Evolutionary conservation across 2,329 filamentous ascomycete species (phyloP), one percentile per base, ranked within the genome.

Genomic region (Pyrenochaeta sp.): DNA sequence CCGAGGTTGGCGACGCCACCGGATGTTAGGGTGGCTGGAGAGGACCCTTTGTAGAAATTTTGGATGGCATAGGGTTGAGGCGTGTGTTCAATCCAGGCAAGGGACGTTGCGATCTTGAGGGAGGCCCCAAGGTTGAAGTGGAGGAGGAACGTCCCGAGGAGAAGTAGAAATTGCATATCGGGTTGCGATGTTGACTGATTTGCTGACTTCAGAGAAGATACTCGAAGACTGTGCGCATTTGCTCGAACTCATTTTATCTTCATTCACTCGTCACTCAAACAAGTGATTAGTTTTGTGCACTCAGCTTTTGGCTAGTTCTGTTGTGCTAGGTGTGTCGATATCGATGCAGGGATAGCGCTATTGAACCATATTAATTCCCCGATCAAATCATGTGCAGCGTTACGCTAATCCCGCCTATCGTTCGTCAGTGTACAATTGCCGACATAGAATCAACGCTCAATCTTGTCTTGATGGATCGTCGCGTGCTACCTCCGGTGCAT

Each of bases 1-100:
- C 40, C 58, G 39, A 73, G 62, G 52, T 65, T 65, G 5, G 67
- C 55, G 12, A 72, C 69, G 28, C 67, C 66, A 12, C 68, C 69
- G 12, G 55, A 60, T 2, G 44, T 45, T 22, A 62, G 34, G 22
- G 36, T 55, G 9, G 59, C 60, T 50, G 54, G 9, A 12, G 58
- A 60, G n/a, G 50, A 44, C 32, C 62, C 64, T 13, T 68, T 66
- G 55, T 69, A 69, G 58, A 69, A 72, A 52, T 69, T 58, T 6
- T 61, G 52, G 45, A 67, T 72, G 43, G 69, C 70, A 24, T 65
- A 69, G 37, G 65, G 58, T 45, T 73, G 64, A 6, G 70, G 69
- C 2, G 70, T 72, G 47, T 69, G 64, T 42, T 73, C 70, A 44
- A 71, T 71, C 64, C 64, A 68, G 50, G 59, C 58, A 25, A 69